Evolutionary conservation across 2,329 filamentous ascomycete species (phyloP), one percentile per base, ranked within the genome.

Genomic region (Parascedosporium putredinis): DNA sequence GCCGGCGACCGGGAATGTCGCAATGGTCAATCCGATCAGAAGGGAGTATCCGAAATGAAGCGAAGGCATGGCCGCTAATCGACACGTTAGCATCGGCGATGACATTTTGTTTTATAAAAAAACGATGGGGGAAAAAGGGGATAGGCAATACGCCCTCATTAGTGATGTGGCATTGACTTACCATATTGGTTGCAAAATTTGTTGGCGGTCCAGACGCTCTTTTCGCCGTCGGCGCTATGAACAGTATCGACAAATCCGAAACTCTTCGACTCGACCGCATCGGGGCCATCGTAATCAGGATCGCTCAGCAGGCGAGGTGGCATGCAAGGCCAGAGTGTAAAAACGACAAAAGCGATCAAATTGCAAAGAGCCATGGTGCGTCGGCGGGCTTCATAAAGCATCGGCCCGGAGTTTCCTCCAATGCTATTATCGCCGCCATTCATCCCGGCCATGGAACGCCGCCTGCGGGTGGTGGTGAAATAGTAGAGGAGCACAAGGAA

Each of bases 1-100:
- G 22, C 74, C 70, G 8, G 73, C 66, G 1, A 86, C 67, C 1
- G 84, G 84, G 44, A 86, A 75, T 1, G 77, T 79, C 56, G 78
- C 76, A 51, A 87, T 73, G 3, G 83, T 87, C 10, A 87, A 65
- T 6, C 84, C 84, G 59, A 88, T 81, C 57, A 88, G 74, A 25
- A 88, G 75, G 3, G 81, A 83, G 66, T 88, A 88, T 3, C 84
- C 84, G 59, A 88, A 88, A 62, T 88, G 84, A 14, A 88, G 71
- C 0, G 80, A 84, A 1, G 84, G 84, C 84, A 88, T 88, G 6
- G 84, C 84, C 50, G 81, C 79, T 81, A 43, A 23, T n/a, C 22
- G 50, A 60, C 43, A 22, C 23, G 20, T 33, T 23, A 23, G 16
- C 23, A 22, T 27, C 34, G 45, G 25, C 27, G 14, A 10, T 24